phyloP scores from a whole-genome alignment of 106 monocot genomes.

The Apostasia ramifera region DNA sequence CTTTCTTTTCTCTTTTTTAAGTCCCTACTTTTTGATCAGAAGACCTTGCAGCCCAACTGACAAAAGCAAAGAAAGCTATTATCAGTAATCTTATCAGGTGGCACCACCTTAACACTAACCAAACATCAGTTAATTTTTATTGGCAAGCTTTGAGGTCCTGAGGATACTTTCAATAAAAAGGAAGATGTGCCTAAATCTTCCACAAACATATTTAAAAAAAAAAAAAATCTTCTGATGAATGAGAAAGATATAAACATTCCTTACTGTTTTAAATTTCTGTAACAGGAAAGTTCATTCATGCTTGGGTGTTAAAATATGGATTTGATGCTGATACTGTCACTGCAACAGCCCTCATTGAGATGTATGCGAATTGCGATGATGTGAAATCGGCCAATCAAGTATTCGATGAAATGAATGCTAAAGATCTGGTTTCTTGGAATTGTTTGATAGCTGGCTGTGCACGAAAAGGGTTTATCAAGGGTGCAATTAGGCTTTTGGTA shows the following conservation, averaged over 20 bases:
- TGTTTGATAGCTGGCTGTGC: conserved; percentile 14
- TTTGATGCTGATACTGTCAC: conserved; percentile 4
- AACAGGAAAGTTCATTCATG: conserved; percentile 15
- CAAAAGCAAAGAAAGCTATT: too few relatives aligned
- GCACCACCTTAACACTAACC: too few relatives aligned
- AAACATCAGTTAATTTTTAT: too few relatives aligned
- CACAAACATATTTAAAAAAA: too few relatives aligned
- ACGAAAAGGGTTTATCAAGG: conserved; percentile 2
- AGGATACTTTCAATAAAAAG: too few relatives aligned
- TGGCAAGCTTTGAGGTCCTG: too few relatives aligned
- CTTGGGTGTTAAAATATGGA: conserved; percentile 13
- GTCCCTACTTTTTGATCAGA: too few relatives aligned
- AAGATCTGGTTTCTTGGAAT: conserved; percentile 23
- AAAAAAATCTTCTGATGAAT: too few relatives aligned
- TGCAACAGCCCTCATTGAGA: conserved; percentile 14
- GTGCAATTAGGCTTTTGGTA: conserved; percentile 10
- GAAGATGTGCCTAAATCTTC: too few relatives aligned
- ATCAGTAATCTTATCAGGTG: too few relatives aligned
- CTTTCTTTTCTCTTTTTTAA: too few relatives aligned
- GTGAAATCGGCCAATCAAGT: conserved; percentile 11
- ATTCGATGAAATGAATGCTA: conserved; percentile 10
- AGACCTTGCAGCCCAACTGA: too few relatives aligned
- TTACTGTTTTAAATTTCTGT: neutral
- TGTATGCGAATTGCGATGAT: conserved; percentile 17
- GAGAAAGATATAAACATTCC: neutral